Evolutionary conservation across 2,329 filamentous ascomycete genomes (phyloP).

Genomic region (Sporothrix luriei): DNA sequence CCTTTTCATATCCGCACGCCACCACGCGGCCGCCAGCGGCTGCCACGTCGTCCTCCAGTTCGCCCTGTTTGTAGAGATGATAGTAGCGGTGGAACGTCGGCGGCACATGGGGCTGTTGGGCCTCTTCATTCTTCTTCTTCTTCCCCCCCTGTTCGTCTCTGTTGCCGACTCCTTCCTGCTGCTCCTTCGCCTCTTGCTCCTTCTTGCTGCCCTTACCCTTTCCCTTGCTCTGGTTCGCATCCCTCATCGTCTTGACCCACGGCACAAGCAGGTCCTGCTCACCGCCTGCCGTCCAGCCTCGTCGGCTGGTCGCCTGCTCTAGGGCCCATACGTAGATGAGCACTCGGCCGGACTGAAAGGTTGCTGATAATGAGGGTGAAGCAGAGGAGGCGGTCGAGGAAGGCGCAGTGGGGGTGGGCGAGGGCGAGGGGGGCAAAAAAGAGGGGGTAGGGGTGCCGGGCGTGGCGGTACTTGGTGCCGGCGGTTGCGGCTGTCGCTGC

Average conservation of each 20-base stretch:
- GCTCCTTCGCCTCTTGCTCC: conserved; percentile 29
- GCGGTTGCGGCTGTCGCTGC: not conserved
- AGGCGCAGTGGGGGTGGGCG: not conserved
- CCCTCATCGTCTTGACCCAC: conserved; percentile 64
- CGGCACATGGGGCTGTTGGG: conserved; percentile 39
- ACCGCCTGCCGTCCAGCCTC: conserved; percentile 83
- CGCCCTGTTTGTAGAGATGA: conserved; percentile 83
- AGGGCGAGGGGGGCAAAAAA: not conserved
- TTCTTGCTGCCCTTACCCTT: conserved; percentile 3
- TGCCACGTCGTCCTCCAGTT: conserved; percentile 78
- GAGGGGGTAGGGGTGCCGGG: conserved; percentile 20
- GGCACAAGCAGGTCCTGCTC: conserved; percentile 93
- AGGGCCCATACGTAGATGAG: conserved; percentile 94
- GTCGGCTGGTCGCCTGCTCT: conserved; percentile 81
- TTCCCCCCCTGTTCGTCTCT: not conserved
- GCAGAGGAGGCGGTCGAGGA: not conserved
- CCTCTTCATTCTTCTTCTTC: conserved; percentile 3
- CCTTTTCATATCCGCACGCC: conserved; percentile 87
- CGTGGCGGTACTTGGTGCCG: not conserved
- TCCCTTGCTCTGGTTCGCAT: conserved; percentile 26
- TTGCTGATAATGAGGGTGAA: conserved; percentile 32
- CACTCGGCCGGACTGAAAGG: conserved; percentile 59
- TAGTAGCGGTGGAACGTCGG: conserved; percentile 87
- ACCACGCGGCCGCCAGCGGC: conserved; percentile 75
- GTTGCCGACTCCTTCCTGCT: not conserved